Evolutionary conservation across 2,329 filamentous ascomycete species (phyloP), one percentile per base, ranked within the genome.

Genomic region (Tolypocladium tundrense): DNA sequence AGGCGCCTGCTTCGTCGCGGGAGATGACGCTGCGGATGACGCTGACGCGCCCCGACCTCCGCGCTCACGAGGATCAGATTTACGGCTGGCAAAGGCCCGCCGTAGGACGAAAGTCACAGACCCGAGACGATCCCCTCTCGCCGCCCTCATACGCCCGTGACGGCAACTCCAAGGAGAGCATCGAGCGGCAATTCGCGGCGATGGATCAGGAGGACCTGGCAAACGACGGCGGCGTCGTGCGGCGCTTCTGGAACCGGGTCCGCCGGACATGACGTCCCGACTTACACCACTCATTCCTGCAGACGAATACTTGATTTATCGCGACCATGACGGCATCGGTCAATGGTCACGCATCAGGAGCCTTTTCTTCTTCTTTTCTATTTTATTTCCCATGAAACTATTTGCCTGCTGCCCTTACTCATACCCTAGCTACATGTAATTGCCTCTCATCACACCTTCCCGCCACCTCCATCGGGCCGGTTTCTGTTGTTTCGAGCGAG

Each of bases 21-120:
- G 92, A 97, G 71, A 97, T 97, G 92, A 97, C 94, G 3, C 75
- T 97, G 54, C 89, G 92, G 54, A 96, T 97, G 91, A 97, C 93
- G 0, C 80, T 97, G 57, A 97, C 94, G 4, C 81, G 92, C 53
- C 90, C 91, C 0, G 93, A 97, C 69, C 79, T 97, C 53, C 86
- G 91, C 48, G 86, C 87, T 5, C 79, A 86, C 61, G 88, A 93
- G 61, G 84, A 87, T 13, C 79, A 86, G 60, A 79, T 90, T 19
- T 90, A 91, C 65, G 85, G 85, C 48, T 89, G 86, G 84, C 83
- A 87, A 66, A 66, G 70, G 59, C 63, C 59, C 48, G 59, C 63
- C 43, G 64, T 54, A 60, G 75, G 62, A 71, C 79, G 62, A 77
- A 84, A 62, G 60, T 79, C 82, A 2, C 64, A 64, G 40, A 61